Percentiles rank a stretch among this genome's conserved stretches.
Conservation (phyloP, 805 yeast genomes). For the Myxozyma sirexii region DNA sequence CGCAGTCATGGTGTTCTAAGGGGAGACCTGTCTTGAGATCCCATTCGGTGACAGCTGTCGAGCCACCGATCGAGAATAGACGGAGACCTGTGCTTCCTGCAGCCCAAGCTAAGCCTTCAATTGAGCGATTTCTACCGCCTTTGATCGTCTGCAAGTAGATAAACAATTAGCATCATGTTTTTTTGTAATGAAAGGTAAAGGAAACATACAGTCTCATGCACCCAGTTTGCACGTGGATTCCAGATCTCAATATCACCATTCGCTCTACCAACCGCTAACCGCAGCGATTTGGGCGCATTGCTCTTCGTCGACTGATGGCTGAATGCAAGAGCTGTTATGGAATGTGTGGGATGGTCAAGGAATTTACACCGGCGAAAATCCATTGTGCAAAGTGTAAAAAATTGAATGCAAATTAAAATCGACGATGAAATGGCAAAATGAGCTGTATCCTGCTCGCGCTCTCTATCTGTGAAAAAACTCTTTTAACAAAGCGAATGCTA, state of each 20-base stretch:
- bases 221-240: constrained; percentile 82
- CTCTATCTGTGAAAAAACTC: too few relatives aligned
- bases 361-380: constrained; percentile 89
- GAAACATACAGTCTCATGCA: constrained; percentile 56
- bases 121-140: constrained; percentile 81
- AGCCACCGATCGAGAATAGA: constrained; percentile 91
- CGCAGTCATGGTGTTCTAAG: constrained; percentile 75
- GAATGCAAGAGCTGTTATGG: constrained; percentile 79
- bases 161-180: constrained; percentile 9
- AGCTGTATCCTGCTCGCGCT: too few relatives aligned
- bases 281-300: constrained; percentile 56
- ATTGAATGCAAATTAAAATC: neutral
- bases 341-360: constrained; percentile 83
- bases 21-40: constrained; percentile 75
- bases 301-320: constrained; percentile 46
- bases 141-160: constrained; percentile 48
- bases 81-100: constrained; percentile 54
- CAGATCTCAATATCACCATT: constrained; percentile 96
- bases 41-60: constrained; percentile 92
- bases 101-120: constrained; percentile 89
- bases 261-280: constrained; percentile 88
- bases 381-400: constrained; percentile 46
- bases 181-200: neutral
- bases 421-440: neutral
- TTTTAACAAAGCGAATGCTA: too few relatives aligned